phyloP scores from a whole-genome alignment of 2,329 filamentous ascomycete species.

The Scedosporium apiospermum region DNA sequence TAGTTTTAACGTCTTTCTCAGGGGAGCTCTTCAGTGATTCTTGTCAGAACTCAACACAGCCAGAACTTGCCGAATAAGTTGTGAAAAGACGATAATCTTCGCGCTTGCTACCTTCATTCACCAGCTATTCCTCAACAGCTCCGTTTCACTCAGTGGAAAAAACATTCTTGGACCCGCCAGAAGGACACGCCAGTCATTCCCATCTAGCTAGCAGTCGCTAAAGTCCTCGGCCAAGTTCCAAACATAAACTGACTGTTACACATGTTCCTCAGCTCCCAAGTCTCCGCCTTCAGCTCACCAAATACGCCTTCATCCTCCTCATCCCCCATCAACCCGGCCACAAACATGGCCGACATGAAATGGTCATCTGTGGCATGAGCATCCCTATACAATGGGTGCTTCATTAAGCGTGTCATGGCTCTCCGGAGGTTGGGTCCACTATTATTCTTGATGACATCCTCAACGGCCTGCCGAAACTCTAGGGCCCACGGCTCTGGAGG shows the following conservation, averaged over 20 bases:
- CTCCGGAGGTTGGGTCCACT: slow-evolving; percentile 44
- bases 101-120: no score
- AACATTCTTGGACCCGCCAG: no score
- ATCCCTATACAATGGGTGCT: slow-evolving; percentile 55
- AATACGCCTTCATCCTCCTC: slow-evolving; percentile 25
- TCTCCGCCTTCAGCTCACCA: slow-evolving; percentile 43
- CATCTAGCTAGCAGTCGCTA: not conserved
- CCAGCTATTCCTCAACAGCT: no score
- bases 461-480: slow-evolving; percentile 56
- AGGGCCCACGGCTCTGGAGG: slow-evolving; percentile 42
- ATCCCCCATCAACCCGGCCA: slow-evolving; percentile 45
- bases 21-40: no score
- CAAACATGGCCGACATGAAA: slow-evolving; percentile 57
- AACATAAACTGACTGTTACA: slow-evolving; percentile 51
- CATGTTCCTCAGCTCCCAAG: slow-evolving; percentile 60
- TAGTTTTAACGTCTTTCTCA: no score
- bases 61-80: no score
- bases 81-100: no score
- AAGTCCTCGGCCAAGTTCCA: slow-evolving; percentile 18
- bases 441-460: slow-evolving; percentile 40
- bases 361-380: slow-evolving; percentile 64
- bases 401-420: slow-evolving; percentile 54
- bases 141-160: no score
- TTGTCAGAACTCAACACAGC: no score
- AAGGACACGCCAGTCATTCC: no score